Percentiles rank a stretch among this genome's conserved stretches.
Conservation (phyloP, 78 protist genomes). For the Creolimax fragrantissima region DNA sequence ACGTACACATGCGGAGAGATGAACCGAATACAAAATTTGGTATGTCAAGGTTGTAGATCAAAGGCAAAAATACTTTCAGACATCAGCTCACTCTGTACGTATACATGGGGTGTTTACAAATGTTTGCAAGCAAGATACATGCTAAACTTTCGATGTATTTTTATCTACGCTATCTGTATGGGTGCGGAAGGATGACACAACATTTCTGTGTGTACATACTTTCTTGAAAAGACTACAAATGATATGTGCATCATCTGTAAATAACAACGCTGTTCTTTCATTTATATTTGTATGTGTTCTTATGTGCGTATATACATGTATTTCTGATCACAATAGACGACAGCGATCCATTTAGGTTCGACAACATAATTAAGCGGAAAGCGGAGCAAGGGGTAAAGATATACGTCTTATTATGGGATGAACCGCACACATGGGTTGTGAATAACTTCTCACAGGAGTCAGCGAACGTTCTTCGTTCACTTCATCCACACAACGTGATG, state of each 20-base stretch:
- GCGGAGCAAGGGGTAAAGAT: background rate
- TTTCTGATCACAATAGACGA: background rate
- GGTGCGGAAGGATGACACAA: background rate
- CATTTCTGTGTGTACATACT: background rate
- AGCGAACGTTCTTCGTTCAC: background rate
- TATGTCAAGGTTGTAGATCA: too few relatives aligned
- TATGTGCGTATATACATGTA: background rate
- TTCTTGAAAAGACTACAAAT: too few relatives aligned
- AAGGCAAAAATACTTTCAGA: too few relatives aligned
- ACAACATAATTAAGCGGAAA: background rate
- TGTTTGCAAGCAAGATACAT: too few relatives aligned
- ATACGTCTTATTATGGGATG: background rate
- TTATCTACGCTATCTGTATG: background rate
- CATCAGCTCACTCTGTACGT: too few relatives aligned
- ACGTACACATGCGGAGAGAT: background rate
- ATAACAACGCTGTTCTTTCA: too few relatives aligned
- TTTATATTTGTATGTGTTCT: background rate
- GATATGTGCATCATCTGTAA: too few relatives aligned
- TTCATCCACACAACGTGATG: background rate
- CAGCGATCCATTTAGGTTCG: background rate
- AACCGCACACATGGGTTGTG: background rate
- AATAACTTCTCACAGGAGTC: background rate
- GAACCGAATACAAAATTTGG: background rate
- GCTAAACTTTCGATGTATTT: too few relatives aligned
- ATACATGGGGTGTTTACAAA: too few relatives aligned